phyloP scores from a whole-genome alignment of 2,329 filamentous ascomycete species.

The Curvularia spicifera region DNA sequence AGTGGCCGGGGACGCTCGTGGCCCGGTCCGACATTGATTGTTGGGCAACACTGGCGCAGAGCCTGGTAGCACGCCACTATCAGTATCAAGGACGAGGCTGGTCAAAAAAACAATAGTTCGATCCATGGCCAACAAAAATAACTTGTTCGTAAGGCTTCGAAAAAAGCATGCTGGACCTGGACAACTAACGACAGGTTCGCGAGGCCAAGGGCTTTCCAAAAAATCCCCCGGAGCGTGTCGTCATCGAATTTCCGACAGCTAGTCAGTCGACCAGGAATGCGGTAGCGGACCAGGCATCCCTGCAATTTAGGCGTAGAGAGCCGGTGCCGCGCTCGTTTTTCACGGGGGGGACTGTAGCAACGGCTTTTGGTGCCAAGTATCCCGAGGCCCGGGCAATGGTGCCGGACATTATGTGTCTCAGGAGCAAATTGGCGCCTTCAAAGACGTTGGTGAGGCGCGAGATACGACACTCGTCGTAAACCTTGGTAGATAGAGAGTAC shows the following conservation, averaged over 20 bases:
- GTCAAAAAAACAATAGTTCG: background rate
- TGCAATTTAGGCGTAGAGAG: constrained; percentile 1
- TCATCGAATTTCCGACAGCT: constrained; percentile 5
- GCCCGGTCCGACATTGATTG: constrained; percentile 1
- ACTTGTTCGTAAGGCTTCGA: background rate
- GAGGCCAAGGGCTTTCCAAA: background rate
- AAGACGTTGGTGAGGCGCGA: background rate
- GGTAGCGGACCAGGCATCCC: constrained; percentile 2
- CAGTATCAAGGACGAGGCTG: constrained; percentile 1
- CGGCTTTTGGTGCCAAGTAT: constrained; percentile 2
- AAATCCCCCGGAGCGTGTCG: background rate
- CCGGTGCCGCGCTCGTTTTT: constrained; percentile 15
- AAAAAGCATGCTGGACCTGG: background rate
- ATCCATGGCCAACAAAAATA: background rate
- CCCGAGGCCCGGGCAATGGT: background rate
- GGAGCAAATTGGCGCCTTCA: background rate
- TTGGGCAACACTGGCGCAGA: constrained; percentile 4
- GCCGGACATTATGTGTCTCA: constrained; percentile 1
- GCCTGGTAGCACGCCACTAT: background rate
- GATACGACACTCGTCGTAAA: background rate
- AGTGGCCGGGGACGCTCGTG: background rate
- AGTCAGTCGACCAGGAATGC: background rate
- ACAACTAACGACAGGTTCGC: background rate
- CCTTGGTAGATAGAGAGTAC: background rate
- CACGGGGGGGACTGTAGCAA: constrained; percentile 8